These are phyloP conservation scores for Omphalea diandra DNA, from an alignment of 441 rosid genomes.

Conservation along the genomic window DNA sequence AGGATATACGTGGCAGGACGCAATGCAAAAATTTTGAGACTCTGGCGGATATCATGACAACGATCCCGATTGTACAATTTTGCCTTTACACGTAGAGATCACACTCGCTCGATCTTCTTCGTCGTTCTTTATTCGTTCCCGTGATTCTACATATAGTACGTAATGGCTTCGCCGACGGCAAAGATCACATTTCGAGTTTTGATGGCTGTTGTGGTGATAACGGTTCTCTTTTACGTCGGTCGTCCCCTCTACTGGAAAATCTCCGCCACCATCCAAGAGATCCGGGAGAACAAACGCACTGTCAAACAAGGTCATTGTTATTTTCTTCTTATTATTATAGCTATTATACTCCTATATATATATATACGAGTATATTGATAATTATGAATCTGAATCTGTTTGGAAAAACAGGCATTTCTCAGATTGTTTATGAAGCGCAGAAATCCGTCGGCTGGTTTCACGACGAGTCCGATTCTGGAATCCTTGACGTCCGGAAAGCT, in stretches of 20 bases:
- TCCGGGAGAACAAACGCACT: conserved; percentile 79
- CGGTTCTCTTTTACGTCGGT: conserved; percentile 63
- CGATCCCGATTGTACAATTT: no score
- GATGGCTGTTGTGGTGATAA: conserved; percentile 30
- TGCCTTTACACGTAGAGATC: no score
- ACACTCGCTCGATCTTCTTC: no score
- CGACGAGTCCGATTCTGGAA: conserved; percentile 59
- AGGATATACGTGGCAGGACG: no score
- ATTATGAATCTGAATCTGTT: conserved; percentile 4
- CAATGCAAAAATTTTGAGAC: no score
- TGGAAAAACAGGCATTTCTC: conserved; percentile 51
- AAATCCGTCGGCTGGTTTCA: conserved; percentile 78
- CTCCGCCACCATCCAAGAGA: conserved; percentile 85
- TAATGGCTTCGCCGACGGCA: conserved; percentile 47
- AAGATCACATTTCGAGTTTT: conserved; percentile 45
- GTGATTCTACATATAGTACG: no score
- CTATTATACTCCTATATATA: neutral
- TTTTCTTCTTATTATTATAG: no score
- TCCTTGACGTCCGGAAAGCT: conserved; percentile 23
- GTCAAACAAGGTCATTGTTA: conserved; percentile 86
- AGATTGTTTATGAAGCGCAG: conserved; percentile 73
- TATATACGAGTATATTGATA: no score
- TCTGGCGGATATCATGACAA: no score
- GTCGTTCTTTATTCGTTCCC: no score
- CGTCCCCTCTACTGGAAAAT: conserved; percentile 95